Evolutionary conservation across 495 filamentous ascomycete species (phyloP).

Genomic region (Hyphodiscus hymeniophilus): DNA sequence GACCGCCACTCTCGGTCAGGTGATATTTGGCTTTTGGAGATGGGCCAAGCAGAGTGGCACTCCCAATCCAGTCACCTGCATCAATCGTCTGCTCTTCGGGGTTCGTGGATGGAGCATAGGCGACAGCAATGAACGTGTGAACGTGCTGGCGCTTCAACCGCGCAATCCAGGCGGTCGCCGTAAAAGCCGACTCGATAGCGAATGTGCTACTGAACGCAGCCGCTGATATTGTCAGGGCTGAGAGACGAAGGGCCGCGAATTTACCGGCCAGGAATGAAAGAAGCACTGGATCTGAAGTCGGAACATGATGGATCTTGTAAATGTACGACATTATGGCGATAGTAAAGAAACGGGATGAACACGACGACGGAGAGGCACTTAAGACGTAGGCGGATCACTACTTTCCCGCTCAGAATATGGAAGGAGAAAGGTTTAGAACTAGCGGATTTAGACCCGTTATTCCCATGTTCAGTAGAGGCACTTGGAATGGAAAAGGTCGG

Average conservation of each 20-base stretch:
- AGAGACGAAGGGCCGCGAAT: slow-evolving; percentile 25
- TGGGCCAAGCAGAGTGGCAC: slow-evolving; percentile 29
- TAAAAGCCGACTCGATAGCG: slow-evolving; percentile 25
- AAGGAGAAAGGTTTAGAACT: too few species aligned
- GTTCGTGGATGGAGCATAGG: slow-evolving; percentile 13
- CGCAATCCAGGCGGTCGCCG: slow-evolving; percentile 23
- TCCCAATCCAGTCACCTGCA: slow-evolving; percentile 26
- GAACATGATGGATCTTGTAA: slow-evolving; percentile 10
- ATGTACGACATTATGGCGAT: slow-evolving; percentile 4
- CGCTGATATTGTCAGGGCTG: slow-evolving; percentile 21
- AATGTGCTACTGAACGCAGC: slow-evolving; percentile 29
- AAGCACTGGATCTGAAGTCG: slow-evolving; percentile 7
- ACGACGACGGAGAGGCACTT: too few species aligned
- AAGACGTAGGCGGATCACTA: too few species aligned
- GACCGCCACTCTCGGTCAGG: slow-evolving; percentile 20
- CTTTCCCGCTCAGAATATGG: too few species aligned
- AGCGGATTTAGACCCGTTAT: too few species aligned
- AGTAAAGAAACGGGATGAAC: neutral
- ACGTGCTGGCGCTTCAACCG: slow-evolving; percentile 14
- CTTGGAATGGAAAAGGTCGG: too few species aligned
- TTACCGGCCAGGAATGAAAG: slow-evolving; percentile 22
- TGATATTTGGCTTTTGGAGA: slow-evolving; percentile 15
- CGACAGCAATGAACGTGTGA: slow-evolving; percentile 29
- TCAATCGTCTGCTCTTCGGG: slow-evolving; percentile 6
- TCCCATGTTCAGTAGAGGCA: too few species aligned